Evolutionary conservation across 2,329 filamentous ascomycete species (phyloP).

Genomic region (Neurospora sp.): DNA sequence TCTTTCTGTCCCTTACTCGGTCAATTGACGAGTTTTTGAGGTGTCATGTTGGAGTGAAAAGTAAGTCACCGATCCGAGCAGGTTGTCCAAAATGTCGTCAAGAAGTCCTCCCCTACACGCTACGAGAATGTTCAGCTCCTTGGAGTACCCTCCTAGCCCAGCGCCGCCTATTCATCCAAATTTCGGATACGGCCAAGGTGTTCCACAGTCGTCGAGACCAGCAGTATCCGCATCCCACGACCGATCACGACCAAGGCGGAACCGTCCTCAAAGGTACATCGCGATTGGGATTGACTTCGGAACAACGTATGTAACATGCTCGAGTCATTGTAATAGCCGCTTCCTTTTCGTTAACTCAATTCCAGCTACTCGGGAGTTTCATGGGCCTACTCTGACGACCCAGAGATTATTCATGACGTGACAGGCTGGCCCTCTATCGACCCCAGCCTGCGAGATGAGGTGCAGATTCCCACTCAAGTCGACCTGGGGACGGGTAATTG

Average conservation of each 20-base stretch:
- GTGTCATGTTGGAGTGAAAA: too few relatives aligned
- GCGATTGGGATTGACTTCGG: slow-evolving; percentile 8
- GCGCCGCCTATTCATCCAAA: too few relatives aligned
- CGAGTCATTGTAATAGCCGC: neutral
- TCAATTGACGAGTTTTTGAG: too few relatives aligned
- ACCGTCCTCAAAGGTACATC: neutral
- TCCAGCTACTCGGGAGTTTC: slow-evolving; percentile 5
- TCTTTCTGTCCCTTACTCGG: too few relatives aligned
- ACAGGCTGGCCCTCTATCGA: slow-evolving; percentile 3
- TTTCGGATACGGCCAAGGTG: too few relatives aligned
- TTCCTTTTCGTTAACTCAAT: neutral
- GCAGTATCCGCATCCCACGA: too few relatives aligned
- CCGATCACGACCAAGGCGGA: neutral
- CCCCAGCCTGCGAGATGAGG: neutral
- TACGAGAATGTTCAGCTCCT: too few relatives aligned
- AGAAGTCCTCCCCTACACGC: too few relatives aligned
- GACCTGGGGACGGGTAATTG: slow-evolving; percentile 4
- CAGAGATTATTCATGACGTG: slow-evolving; percentile 3
- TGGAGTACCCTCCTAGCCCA: too few relatives aligned
- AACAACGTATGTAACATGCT: slow-evolving; percentile 3
- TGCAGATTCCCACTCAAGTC: slow-evolving; percentile 4
- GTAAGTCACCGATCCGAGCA: too few relatives aligned
- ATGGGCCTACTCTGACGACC: slow-evolving; percentile 3
- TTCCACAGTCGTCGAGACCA: too few relatives aligned
- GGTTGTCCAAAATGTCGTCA: too few relatives aligned